These are phyloP conservation scores for Phialophora verrucosa DNA, from an alignment of 2,329 filamentous ascomycete species.

Conservation along the genomic window DNA sequence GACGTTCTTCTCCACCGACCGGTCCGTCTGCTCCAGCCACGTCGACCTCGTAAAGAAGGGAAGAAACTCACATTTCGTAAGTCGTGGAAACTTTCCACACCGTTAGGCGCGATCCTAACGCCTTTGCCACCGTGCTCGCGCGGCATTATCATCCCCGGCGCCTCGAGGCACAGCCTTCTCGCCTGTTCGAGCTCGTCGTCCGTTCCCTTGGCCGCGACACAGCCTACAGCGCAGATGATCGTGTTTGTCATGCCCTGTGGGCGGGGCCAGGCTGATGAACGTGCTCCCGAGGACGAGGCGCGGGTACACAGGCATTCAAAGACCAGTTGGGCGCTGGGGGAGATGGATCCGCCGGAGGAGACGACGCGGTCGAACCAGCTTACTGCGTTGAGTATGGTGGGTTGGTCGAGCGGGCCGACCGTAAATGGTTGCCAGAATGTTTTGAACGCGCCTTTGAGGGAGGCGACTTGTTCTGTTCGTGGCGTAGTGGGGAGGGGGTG, in stretches of 20 bases:
- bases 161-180: constrained; percentile 11
- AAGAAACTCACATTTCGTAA: constrained; percentile 21
- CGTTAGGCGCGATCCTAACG: constrained; percentile 22
- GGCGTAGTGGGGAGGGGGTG: no score
- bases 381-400: constrained; percentile 17
- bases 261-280: constrained; percentile 26
- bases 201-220: neutral
- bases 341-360: neutral
- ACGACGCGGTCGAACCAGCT: constrained; percentile 21
- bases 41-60: neutral
- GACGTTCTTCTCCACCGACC: neutral
- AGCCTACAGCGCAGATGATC: constrained; percentile 24
- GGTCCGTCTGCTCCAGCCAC: neutral
- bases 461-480: constrained; percentile 15
- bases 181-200: constrained; percentile 19
- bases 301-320: constrained; percentile 29
- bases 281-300: constrained; percentile 13
- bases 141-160: constrained; percentile 9
- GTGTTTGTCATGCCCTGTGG: constrained; percentile 22
- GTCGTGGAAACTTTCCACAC: constrained; percentile 29
- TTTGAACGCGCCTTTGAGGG: constrained; percentile 19
- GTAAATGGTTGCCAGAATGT: constrained; percentile 24
- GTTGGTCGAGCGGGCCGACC: constrained; percentile 8
- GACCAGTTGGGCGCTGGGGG: constrained; percentile 22
- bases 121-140: neutral